Evolutionary conservation across 305 asterid genomes (phyloP).

Genomic region (Andrographis paniculata): DNA sequence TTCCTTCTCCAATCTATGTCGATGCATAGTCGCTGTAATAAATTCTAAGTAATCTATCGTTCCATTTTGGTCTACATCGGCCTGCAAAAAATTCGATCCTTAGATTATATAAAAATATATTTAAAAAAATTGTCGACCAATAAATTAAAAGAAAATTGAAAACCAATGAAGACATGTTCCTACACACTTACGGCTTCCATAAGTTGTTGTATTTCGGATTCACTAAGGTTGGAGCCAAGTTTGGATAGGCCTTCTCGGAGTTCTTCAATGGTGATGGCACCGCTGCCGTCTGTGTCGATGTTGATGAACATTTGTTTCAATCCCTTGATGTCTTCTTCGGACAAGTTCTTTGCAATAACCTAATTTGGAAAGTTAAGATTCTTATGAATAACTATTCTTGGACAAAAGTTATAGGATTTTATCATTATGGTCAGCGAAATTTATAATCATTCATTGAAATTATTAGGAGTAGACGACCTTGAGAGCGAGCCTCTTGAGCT

Average conservation of each 20-base stretch:
- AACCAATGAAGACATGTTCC: neutral
- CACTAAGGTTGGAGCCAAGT: constrained; percentile 76
- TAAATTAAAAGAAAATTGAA: too few relatives aligned
- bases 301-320: constrained; percentile 71
- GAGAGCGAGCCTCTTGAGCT: constrained; percentile 81
- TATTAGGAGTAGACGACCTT: constrained; percentile 44
- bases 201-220: constrained; percentile 57
- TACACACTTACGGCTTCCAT: constrained; percentile 83
- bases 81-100: too few relatives aligned
- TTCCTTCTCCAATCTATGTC: constrained; percentile 72
- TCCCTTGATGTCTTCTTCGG: constrained; percentile 87
- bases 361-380: constrained; percentile 19
- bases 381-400: neutral
- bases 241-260: constrained; percentile 66
- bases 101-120: too few relatives aligned
- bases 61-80: constrained; percentile 83
- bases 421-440: too few relatives aligned
- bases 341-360: constrained; percentile 77
- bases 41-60: constrained; percentile 78
- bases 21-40: constrained; percentile 85
- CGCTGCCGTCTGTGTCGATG: constrained; percentile 82
- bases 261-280: constrained; percentile 73
- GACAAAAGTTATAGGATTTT: too few relatives aligned
- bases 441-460: too few relatives aligned
- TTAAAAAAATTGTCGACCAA: neutral